These are phyloP conservation scores for Termitomyces sp. DNA, from an alignment of 768 basidiomycete genomes.

Conservation along the genomic window DNA sequence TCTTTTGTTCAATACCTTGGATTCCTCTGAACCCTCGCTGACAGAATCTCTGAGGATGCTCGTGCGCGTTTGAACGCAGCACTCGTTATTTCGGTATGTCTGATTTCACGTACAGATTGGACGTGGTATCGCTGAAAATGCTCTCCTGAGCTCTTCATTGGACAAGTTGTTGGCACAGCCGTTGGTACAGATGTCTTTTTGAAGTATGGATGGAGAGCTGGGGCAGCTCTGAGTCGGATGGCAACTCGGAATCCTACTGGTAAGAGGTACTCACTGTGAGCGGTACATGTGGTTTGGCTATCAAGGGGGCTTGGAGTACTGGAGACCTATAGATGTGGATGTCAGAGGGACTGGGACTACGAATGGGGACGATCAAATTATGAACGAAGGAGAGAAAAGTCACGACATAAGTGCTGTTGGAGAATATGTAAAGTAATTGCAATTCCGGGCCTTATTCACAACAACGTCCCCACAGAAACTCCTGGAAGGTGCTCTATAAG, in stretches of 20 bases:
- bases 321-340: neutral
- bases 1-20: neutral
- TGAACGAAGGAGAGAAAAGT: too few relatives aligned
- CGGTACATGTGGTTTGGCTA: conserved; percentile 52
- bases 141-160: conserved; percentile 44
- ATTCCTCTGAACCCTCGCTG: neutral
- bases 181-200: too few relatives aligned
- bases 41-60: conserved; percentile 39
- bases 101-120: too few relatives aligned
- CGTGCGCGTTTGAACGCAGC: conserved; percentile 73
- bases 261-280: conserved; percentile 57
- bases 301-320: conserved; percentile 36
- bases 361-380: too few relatives aligned
- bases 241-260: conserved; percentile 44
- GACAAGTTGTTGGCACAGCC: conserved; percentile 72
- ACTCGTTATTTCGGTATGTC: conserved; percentile 31
- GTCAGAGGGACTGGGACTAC: too few relatives aligned
- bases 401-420: too few relatives aligned
- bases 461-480: too few relatives aligned
- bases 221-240: conserved; percentile 46
- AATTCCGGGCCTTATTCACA: too few relatives aligned
- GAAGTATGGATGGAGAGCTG: conserved; percentile 61
- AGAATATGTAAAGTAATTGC: too few relatives aligned
- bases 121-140: too few relatives aligned
- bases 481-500: too few relatives aligned